Percentiles rank a stretch among this genome's conserved stretches.
Conservation (phyloP, 1,284 basidiomycete species). For the Thelephora terrestris region DNA sequence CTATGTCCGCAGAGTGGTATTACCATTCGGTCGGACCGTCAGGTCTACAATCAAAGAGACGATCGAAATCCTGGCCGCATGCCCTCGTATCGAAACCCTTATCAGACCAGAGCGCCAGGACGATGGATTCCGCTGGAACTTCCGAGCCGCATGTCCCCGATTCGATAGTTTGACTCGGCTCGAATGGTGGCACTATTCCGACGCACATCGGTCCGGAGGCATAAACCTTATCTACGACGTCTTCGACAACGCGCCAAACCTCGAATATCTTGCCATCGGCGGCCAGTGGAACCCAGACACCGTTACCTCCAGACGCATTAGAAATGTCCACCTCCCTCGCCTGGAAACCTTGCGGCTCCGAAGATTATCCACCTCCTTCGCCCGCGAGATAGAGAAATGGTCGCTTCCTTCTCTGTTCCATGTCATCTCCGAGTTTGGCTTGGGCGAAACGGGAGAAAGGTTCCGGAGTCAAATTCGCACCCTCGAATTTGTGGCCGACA, state of each 20-base stretch:
- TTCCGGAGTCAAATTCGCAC: conserved; percentile 41
- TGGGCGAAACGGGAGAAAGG: conserved; percentile 33
- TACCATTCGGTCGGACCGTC: conserved; percentile 45
- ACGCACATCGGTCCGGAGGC: conserved; percentile 52
- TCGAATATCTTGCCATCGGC: conserved; percentile 47
- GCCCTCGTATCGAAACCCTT: conserved; percentile 43
- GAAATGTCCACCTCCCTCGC: conserved; percentile 21
- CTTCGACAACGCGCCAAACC: conserved; percentile 39
- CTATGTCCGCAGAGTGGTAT: conserved; percentile 44
- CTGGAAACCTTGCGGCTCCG: conserved; percentile 46
- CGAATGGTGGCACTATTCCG: conserved; percentile 56
- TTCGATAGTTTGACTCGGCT: conserved; percentile 47
- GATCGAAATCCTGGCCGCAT: conserved; percentile 35
- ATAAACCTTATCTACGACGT: conserved; percentile 51
- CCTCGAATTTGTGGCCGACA: conserved; percentile 46
- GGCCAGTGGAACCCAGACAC: conserved; percentile 28
- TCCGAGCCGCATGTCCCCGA: conserved; percentile 34
- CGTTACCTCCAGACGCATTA: conserved; percentile 15
- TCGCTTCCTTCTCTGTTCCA: conserved; percentile 40
- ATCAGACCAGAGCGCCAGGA: conserved; percentile 30
- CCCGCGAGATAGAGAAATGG: conserved; percentile 41
- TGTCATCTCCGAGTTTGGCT: conserved; percentile 36
- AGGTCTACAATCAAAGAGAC: conserved; percentile 25
- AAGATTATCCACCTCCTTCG: conserved; percentile 37
- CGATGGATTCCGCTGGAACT: conserved; percentile 38